A percentile compares a stretch with the other conserved stretches of the same genome.
These are phyloP conservation scores for Mrakia hoshinonis DNA, from an alignment of 768 basidiomycete genomes.

Conservation along the genomic window DNA sequence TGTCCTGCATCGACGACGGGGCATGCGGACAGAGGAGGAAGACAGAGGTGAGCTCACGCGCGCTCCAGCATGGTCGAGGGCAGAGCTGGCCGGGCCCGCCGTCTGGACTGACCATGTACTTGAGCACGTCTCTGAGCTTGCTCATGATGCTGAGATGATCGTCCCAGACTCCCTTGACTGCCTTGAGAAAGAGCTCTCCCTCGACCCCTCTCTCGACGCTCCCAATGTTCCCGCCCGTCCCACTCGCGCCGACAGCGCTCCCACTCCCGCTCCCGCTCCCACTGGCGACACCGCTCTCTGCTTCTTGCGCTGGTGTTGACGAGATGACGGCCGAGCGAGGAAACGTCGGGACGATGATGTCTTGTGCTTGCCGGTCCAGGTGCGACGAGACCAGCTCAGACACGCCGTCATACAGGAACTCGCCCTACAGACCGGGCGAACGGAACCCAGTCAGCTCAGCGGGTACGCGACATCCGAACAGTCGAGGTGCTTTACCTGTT, in stretches of 20 bases:
- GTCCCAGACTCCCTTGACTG: conserved; percentile 78
- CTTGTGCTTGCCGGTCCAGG: conserved; percentile 65
- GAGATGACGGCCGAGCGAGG: conserved; percentile 43
- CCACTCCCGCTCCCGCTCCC: background rate
- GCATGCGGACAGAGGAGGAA: background rate
- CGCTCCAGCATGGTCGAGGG: background rate
- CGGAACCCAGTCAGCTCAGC: background rate
- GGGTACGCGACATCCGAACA: background rate
- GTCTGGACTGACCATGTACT: conserved; percentile 72
- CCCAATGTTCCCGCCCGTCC: background rate
- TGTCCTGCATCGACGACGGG: conserved; percentile 56
- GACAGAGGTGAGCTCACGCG: background rate
- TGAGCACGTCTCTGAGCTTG: conserved; percentile 78
- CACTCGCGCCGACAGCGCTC: background rate
- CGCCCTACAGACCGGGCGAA: conserved; percentile 48
- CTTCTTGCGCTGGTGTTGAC: background rate
- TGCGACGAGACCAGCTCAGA: conserved; percentile 69
- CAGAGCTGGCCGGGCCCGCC: too few relatives aligned
- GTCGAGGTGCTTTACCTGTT: conserved; percentile 37
- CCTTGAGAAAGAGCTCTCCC: conserved; percentile 75
- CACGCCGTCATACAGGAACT: conserved; percentile 77
- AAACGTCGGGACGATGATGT: conserved; percentile 71
- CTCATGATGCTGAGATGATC: conserved; percentile 83
- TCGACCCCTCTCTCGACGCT: conserved; percentile 64
- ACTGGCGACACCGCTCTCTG: background rate